phyloP scores from a whole-genome alignment of 2,329 filamentous ascomycete species.

The Teratosphaeriaceae sp. region DNA sequence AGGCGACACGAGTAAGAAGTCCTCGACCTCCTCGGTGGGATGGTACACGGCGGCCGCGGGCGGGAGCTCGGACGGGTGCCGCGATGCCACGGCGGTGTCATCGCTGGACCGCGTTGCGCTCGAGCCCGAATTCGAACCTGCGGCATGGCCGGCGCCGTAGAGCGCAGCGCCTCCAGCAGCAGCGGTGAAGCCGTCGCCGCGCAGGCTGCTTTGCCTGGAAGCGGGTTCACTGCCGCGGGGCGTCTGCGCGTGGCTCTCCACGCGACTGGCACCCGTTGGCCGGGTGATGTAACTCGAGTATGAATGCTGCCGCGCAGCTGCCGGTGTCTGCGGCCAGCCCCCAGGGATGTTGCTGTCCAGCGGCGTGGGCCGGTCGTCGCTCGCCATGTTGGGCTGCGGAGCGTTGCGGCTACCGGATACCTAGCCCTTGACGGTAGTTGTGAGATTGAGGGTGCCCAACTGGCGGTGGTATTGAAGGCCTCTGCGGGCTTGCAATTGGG shows the following conservation, averaged over 20 bases:
- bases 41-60: constrained; percentile 5
- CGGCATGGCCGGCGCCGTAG: not conserved
- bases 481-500: no score
- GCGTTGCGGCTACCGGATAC: no score
- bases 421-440: no score
- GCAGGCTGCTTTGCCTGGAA: not conserved
- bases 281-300: constrained; percentile 7
- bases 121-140: not conserved
- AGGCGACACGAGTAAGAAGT: not conserved
- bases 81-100: constrained; percentile 8
- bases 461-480: no score
- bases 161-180: constrained; percentile 1
- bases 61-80: not conserved
- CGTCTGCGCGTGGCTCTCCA: constrained; percentile 5
- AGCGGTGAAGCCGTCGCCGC: not conserved
- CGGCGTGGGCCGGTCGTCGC: constrained; percentile 26
- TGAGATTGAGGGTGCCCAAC: no score
- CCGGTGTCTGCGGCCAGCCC: constrained; percentile 31
- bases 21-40: constrained; percentile 15
- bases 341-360: constrained; percentile 29
- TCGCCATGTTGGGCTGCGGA: constrained; percentile 2
- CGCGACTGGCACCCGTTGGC: not conserved
- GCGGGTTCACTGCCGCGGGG: no score
- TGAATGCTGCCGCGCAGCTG: constrained; percentile 20
- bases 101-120: constrained; percentile 2